Percentiles rank a stretch among this genome's conserved stretches.
Conservation (phyloP, 768 basidiomycete species). For the Leucosporidium scottii region DNA sequence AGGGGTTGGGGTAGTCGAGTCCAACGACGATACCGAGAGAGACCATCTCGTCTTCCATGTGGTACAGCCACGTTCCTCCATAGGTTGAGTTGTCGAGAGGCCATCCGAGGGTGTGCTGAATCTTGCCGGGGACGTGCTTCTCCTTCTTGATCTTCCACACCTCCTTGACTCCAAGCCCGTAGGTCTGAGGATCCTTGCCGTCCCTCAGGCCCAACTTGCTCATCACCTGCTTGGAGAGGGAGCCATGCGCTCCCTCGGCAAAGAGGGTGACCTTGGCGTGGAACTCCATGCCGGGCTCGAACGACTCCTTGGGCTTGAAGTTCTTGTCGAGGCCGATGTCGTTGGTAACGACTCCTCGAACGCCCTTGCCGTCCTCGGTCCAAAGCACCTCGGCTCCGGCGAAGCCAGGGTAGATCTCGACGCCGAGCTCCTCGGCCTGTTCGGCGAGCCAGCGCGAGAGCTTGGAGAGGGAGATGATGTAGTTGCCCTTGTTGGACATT, state of each 20-base stretch:
- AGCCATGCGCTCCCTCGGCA: conserved; percentile 92
- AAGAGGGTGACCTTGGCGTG: conserved; percentile 82
- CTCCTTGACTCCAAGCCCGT: conserved; percentile 92
- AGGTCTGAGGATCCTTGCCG: conserved; percentile 78
- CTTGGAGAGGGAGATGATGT: conserved; percentile 78
- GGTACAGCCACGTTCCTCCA: conserved; percentile 91
- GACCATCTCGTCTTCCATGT: conserved; percentile 87
- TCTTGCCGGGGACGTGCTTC: conserved; percentile 64
- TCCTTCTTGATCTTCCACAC: conserved; percentile 80
- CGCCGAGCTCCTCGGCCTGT: conserved; percentile 77
- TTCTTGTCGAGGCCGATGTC: conserved; percentile 84
- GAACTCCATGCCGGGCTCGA: conserved; percentile 96
- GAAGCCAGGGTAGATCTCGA: conserved; percentile 95
- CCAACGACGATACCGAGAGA: conserved; percentile 86
- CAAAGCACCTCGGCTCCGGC: conserved; percentile 80
- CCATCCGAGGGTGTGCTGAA: conserved; percentile 94
- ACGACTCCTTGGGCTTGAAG: conserved; percentile 69
- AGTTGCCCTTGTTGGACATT: conserved; percentile 92
- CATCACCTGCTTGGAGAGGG: conserved; percentile 71
- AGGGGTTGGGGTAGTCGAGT: conserved; percentile 90
- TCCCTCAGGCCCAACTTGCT: conserved; percentile 64
- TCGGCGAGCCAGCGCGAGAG: conserved; percentile 82
- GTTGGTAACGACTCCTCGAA: conserved; percentile 79
- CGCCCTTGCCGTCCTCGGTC: conserved; percentile 55
- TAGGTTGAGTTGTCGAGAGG: conserved; percentile 72